Conservation (phyloP, 202 grass and related monocot species). For the Carex arenaria region DNA sequence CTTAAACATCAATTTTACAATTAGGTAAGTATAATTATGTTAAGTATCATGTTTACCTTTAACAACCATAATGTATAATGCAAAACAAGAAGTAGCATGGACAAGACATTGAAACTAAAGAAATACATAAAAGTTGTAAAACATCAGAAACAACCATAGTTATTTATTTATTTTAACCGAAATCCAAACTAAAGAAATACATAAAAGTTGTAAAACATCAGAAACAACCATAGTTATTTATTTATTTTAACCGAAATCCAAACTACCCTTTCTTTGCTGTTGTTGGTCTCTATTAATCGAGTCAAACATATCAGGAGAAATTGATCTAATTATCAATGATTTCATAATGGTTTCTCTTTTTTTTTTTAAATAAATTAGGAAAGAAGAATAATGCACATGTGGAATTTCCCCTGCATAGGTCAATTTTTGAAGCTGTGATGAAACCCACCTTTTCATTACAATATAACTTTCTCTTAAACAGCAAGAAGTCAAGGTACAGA, state of each 20-base stretch:
- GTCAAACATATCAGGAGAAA: not conserved
- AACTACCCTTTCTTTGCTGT: not conserved
- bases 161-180: not conserved
- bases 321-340: not conserved
- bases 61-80: not conserved
- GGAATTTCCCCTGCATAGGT: not conserved
- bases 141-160: not conserved
- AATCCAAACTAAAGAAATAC: not conserved
- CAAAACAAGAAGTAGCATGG: not conserved
- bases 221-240: not conserved
- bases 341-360: not conserved
- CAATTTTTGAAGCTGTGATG: not conserved
- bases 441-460: not conserved
- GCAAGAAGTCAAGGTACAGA: not conserved
- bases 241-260: not conserved
- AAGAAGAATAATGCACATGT: not conserved
- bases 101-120: not conserved
- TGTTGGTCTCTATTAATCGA: not conserved
- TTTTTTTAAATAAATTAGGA: not conserved
- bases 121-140: not conserved
- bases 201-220: not conserved
- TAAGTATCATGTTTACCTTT: not conserved
- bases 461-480: not conserved
- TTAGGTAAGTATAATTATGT: slow-evolving; percentile 25
- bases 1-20: not conserved